Percentiles rank a stretch among this genome's conserved stretches.
phyloP scores from a whole-genome alignment of 495 filamentous ascomycete genomes.

The Delitschia confertaspora region DNA sequence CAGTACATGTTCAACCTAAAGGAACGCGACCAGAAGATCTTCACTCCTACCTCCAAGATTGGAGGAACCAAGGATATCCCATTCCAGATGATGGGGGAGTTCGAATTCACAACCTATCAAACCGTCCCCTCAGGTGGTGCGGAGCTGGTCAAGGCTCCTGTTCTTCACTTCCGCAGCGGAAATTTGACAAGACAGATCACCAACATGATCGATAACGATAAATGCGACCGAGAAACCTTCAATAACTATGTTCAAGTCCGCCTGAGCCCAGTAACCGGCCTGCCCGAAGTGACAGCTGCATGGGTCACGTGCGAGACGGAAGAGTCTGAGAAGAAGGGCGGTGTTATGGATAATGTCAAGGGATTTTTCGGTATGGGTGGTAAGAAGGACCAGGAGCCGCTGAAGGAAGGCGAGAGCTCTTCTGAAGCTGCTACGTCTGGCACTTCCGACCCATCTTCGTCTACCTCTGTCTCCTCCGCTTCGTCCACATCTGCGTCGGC shows the following conservation, averaged over 20 bases:
- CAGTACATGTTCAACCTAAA: slow-evolving; percentile 52
- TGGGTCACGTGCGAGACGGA: slow-evolving; percentile 77
- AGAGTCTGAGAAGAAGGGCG: slow-evolving; percentile 60
- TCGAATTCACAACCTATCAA: slow-evolving; percentile 74
- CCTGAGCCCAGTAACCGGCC: slow-evolving; percentile 63
- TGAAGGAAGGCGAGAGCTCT: slow-evolving; percentile 50
- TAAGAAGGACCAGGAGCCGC: slow-evolving; percentile 72
- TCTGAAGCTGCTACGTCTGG: slow-evolving; percentile 39
- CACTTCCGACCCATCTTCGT: slow-evolving; percentile 37
- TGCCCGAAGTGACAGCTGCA: slow-evolving; percentile 68
- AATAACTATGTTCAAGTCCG: slow-evolving; percentile 68
- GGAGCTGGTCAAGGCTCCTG: slow-evolving; percentile 44
- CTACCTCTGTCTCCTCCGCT: slow-evolving; percentile 38
- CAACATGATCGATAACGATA: slow-evolving; percentile 62
- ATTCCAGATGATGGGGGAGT: slow-evolving; percentile 76
- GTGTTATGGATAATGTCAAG: slow-evolving; percentile 86
- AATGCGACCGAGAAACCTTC: slow-evolving; percentile 68
- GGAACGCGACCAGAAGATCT: slow-evolving; percentile 66
- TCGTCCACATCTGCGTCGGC: slow-evolving; percentile 37
- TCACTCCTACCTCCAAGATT: slow-evolving; percentile 65
- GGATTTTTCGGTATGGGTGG: slow-evolving; percentile 87
- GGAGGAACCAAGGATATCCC: slow-evolving; percentile 80
- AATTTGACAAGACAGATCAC: slow-evolving; percentile 79
- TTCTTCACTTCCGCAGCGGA: slow-evolving; percentile 54
- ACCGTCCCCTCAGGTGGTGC: slow-evolving; percentile 41